phyloP scores from a whole-genome alignment of 2,329 filamentous ascomycete genomes.

The Salinomyces thailandicus region DNA sequence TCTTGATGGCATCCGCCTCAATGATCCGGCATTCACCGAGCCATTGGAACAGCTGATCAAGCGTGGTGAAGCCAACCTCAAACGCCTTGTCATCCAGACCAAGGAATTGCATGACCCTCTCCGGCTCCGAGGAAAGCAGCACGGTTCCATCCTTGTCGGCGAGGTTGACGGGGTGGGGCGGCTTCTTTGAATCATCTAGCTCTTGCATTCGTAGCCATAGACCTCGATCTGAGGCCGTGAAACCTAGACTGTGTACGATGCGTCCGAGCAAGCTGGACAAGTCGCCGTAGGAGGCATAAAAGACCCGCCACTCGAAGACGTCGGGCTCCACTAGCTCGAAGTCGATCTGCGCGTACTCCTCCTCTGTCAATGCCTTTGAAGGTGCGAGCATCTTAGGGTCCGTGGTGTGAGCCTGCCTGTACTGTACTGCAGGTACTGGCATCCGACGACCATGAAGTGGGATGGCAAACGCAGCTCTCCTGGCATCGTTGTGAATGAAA shows the following conservation, averaged over 20 bases:
- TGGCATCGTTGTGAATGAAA: constrained; percentile 9
- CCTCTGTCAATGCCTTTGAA: constrained; percentile 3
- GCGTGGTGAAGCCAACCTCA: constrained; percentile 44
- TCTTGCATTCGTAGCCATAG: constrained; percentile 58
- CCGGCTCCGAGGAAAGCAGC: constrained; percentile 49
- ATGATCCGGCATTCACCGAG: constrained; percentile 50
- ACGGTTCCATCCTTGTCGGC: constrained; percentile 42
- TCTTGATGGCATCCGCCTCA: constrained; percentile 29
- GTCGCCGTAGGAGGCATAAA: constrained; percentile 64
- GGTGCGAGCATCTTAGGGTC: constrained; percentile 1
- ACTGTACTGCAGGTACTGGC: constrained; percentile 5
- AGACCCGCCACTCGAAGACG: constrained; percentile 51
- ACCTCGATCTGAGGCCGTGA: constrained; percentile 54
- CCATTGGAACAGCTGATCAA: constrained; percentile 53
- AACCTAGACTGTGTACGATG: constrained; percentile 52
- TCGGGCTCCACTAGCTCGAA: constrained; percentile 43
- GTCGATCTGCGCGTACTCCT: constrained; percentile 54
- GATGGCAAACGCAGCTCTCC: constrained; percentile 16
- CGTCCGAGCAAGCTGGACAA: constrained; percentile 55
- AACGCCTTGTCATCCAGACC: constrained; percentile 28
- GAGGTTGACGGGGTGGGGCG: constrained; percentile 6
- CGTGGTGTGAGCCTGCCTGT: constrained; percentile 7
- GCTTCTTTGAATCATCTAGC: constrained; percentile 51
- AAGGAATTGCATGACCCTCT: constrained; percentile 50
- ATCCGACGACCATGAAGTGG: constrained; percentile 10